Base-by-base conservation (phyloP, 2,329 filamentous ascomycete genomes). In the Colletotrichum sp. region DNA sequence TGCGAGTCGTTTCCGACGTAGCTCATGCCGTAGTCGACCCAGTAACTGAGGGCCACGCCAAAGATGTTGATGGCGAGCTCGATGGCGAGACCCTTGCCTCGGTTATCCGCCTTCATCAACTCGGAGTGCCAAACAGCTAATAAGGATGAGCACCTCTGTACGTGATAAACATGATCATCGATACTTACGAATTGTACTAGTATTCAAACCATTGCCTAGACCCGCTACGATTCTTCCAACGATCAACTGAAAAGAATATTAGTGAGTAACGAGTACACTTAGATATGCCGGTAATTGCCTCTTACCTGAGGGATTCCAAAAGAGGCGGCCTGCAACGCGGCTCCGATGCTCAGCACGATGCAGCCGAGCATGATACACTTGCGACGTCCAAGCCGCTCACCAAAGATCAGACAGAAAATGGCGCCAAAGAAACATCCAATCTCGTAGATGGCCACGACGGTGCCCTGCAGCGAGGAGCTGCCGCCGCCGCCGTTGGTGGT, bases 371-470 rank as follows among this genome's bases (percentile, higher is more conserved):
- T 78, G 75, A 81, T 89, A 80, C 75, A 85, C 79, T 74, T 82
- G 71, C 77, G 83, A 75, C 88, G 83, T 24, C 88, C 88, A 13
- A 89, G 79, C 28, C 78, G 81, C 77, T 89, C 88, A 12, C 88
- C 87, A 8, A 85, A 84, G 74, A 79, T 80, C 70, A 82, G 79
- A 32, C 81, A 83, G 70, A 85, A 82, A 70, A 89, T 83, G 59
- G 88, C 84, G 39, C 87, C 86, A 18, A 88, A 82, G 79, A 88
- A 88, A 76, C 87, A 89, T 3, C 88, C 89, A 26, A 88, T 84
- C 71, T 88, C 86, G 72, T 88, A 88, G n/a, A 87, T 86, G 28
- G 86, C 85, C 24, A 86, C 85, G 2, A 87, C 86, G 32, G 85
- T 86, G 24, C 86, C 86, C 78, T 88, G 86, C 9, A 88, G 78